Conservation (phyloP, 1,284 basidiomycete genomes). For the Paramarasmius palmivorus region DNA sequence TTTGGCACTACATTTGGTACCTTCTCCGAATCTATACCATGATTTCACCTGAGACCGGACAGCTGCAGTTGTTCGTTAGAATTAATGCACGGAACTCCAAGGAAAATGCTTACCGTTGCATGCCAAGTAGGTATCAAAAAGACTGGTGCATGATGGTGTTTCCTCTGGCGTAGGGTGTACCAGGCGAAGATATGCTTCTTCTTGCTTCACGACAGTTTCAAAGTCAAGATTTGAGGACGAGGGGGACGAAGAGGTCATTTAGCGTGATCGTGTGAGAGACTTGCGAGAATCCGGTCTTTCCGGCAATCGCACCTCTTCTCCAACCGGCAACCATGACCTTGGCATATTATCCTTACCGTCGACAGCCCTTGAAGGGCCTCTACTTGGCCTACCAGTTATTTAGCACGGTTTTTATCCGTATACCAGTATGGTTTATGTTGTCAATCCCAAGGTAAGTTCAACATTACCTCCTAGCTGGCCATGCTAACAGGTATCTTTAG, state of each 20-base stretch:
- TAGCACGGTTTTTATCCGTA: slow-evolving; percentile 39
- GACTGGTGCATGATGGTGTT: slow-evolving; percentile 75
- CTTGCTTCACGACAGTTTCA: slow-evolving; percentile 58
- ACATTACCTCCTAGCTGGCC: background rate
- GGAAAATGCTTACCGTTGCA: slow-evolving; percentile 64
- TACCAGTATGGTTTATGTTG: slow-evolving; percentile 48
- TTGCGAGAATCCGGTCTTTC: too few species aligned
- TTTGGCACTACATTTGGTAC: slow-evolving; percentile 78
- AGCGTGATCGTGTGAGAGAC: too few species aligned
- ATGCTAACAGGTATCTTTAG: slow-evolving; percentile 17
- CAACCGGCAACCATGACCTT: slow-evolving; percentile 15
- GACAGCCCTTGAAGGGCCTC: slow-evolving; percentile 42
- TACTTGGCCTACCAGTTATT: slow-evolving; percentile 43
- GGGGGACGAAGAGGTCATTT: too few species aligned
- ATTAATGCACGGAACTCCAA: slow-evolving; percentile 11
- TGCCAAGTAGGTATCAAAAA: slow-evolving; percentile 78
- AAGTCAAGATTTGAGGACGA: slow-evolving; percentile 41
- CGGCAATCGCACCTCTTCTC: too few species aligned
- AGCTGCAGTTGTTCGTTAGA: slow-evolving; percentile 43
- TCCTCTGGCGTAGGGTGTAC: slow-evolving; percentile 77
- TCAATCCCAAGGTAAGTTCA: slow-evolving; percentile 30
- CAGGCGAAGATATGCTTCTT: slow-evolving; percentile 59
- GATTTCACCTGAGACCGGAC: slow-evolving; percentile 82
- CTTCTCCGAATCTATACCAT: slow-evolving; percentile 84
- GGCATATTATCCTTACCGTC: slow-evolving; percentile 24